These are phyloP conservation scores for Camelina laxa DNA, from an alignment of 345 rosid species.

Conservation along the genomic window DNA sequence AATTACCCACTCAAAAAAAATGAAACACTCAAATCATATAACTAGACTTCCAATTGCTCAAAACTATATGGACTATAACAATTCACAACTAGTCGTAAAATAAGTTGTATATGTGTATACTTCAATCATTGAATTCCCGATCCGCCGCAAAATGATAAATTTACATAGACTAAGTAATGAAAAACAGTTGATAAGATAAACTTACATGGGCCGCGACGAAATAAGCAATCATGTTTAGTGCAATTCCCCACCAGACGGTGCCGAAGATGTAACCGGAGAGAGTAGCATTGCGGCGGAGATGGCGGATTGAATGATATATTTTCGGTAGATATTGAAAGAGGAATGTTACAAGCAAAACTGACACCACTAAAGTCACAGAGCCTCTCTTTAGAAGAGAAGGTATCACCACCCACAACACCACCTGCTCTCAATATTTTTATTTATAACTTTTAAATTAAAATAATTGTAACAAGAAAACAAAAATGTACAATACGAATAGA, in stretches of 20 bases:
- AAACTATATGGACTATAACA: constrained; percentile 1
- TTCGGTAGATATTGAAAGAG: constrained; percentile 96
- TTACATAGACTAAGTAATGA: background rate
- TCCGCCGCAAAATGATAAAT: background rate
- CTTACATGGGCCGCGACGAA: constrained; percentile 97
- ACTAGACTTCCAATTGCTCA: background rate
- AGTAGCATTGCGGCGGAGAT: constrained; percentile 85
- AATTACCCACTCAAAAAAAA: background rate
- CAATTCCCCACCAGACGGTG: constrained; percentile 97
- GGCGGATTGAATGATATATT: constrained; percentile 83
- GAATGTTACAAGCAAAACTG: constrained; percentile 66
- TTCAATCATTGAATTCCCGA: background rate
- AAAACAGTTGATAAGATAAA: background rate
- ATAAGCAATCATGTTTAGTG: constrained; percentile 90
- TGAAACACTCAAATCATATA: constrained; percentile 5
- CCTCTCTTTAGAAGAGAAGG: constrained; percentile 70
- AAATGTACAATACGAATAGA: constrained; percentile 32
- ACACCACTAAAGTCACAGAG: constrained; percentile 66
- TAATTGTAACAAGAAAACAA: constrained; percentile 37
- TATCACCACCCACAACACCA: constrained; percentile 77
- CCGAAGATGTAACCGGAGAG: constrained; percentile 94
- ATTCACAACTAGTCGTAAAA: constrained; percentile 1
- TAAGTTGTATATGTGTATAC: background rate
- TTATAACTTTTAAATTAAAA: background rate
- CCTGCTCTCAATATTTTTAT: constrained; percentile 50